Percentiles rank a stretch among this genome's conserved stretches.
phyloP scores from a whole-genome alignment of 164 flowering plant genomes.

The Pachysandra terminalis region DNA sequence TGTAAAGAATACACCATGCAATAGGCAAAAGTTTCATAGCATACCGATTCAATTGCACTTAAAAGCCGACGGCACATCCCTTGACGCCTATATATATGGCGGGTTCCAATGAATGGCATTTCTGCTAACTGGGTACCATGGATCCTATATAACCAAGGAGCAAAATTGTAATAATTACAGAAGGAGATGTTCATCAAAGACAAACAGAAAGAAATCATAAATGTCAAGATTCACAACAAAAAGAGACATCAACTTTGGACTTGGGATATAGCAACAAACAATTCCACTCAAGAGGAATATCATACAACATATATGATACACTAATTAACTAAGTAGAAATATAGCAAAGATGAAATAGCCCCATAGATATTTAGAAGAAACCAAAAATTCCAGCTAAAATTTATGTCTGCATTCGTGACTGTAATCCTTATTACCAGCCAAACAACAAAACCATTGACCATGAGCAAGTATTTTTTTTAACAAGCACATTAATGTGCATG shows the following conservation, averaged over 20 bases:
- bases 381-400: not conserved
- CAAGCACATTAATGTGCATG: not conserved
- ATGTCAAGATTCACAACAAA: not conserved
- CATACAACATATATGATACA: not conserved
- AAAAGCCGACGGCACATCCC: slow-evolving; percentile 97
- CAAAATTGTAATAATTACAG: not conserved
- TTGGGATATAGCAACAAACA: too few species aligned
- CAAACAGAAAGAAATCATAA: not conserved
- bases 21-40: slow-evolving; percentile 2
- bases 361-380: not conserved
- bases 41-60: slow-evolving; percentile 71
- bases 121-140: slow-evolving; percentile 90
- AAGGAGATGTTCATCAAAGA: not conserved
- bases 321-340: not conserved
- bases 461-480: not conserved
- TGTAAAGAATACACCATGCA: not conserved
- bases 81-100: slow-evolving; percentile 90
- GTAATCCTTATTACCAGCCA: not conserved
- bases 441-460: not conserved
- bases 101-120: slow-evolving; percentile 98
- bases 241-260: not conserved
- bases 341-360: not conserved
- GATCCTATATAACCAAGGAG: slow-evolving; percentile 43
- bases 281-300: not conserved
- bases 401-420: not conserved